Base-by-base conservation (phyloP, 106 monocot species). In the Triglochin maritima region DNA sequence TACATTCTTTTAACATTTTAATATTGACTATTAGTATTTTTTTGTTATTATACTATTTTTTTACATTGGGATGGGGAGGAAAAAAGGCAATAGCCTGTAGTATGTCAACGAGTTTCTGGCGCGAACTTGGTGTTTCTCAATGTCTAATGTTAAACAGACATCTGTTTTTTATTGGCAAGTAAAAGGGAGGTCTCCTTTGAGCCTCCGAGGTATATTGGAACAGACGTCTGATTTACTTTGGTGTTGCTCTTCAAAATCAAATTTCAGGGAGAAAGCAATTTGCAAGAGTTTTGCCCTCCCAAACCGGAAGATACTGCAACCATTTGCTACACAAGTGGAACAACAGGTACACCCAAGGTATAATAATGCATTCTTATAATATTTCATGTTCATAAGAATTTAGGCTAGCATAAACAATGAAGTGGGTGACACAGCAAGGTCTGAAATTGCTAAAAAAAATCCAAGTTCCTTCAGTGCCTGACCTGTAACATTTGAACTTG, bases 311-410 rank as follows among this genome's bases (percentile, higher is more conserved):
- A 98, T 79, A 59, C 81, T 81, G 92, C 88, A 47, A 98, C 98
- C 12, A 89, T 98, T 47, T 98, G 92, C 84, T 98, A 98, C 68
- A 98, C 98, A 29, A 98, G 98, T 71, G 98, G 98, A 47, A 98
- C 98, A 68, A 98, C 98, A 15, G 98, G 98, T 56, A 92, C 88
- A 61, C 98, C 98, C 57, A 98, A 98, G 98, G 98, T 89, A 85
- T 52, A 6, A 53, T 15, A 53, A 17, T 41, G 17, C 16, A 51
- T n/a, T 66, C 15, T n/a, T 56, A 7, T 17, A 8, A 59, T 66
- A 17, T 67, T 60, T 47, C 14, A 17, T 51, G 16, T 9, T 9
- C 48, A 49, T 47, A 49, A 14, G 3, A 16, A 64, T 64, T 1
- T 49, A n/a, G 13, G 4, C 47, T 53, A 6, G 3, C 69, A 48